phyloP scores from a whole-genome alignment of 2,329 filamentous ascomycete species.

The Cercospora citrullina region DNA sequence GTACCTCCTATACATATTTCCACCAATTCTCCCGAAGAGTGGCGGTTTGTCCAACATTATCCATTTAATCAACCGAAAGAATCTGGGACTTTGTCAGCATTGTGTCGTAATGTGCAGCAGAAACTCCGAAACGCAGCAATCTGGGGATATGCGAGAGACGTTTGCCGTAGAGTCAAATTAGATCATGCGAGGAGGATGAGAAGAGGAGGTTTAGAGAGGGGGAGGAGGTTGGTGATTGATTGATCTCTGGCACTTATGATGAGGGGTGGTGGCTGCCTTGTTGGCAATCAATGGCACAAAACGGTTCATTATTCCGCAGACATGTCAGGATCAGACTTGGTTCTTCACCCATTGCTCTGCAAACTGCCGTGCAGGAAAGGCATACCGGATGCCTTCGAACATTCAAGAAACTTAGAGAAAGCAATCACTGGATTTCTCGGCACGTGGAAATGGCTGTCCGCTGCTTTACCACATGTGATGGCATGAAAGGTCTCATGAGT shows the following conservation, averaged over 20 bases:
- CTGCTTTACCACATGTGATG: not conserved
- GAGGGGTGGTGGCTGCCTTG: not conserved
- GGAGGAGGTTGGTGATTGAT: not conserved
- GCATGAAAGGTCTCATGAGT: not conserved
- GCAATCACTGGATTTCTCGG: too few species aligned
- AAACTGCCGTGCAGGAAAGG: not conserved
- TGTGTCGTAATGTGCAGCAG: not conserved
- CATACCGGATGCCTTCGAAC: not conserved
- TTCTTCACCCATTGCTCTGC: not conserved
- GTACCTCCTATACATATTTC: not conserved
- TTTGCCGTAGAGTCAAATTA: not conserved
- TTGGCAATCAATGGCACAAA: not conserved
- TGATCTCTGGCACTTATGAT: not conserved
- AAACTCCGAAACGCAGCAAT: not conserved
- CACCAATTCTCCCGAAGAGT: not conserved
- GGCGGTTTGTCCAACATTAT: not conserved
- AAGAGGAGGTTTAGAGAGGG: not conserved
- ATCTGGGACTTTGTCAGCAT: not conserved
- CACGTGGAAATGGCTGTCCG: not conserved
- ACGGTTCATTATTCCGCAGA: not conserved
- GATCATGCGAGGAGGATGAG: not conserved
- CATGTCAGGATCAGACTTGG: not conserved
- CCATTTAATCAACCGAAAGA: not conserved
- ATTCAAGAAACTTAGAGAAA: not conserved
- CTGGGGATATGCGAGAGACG: not conserved